Evolutionary conservation across 1,139 yeast genomes (phyloP).

Genomic region (Yarrowia galli): DNA sequence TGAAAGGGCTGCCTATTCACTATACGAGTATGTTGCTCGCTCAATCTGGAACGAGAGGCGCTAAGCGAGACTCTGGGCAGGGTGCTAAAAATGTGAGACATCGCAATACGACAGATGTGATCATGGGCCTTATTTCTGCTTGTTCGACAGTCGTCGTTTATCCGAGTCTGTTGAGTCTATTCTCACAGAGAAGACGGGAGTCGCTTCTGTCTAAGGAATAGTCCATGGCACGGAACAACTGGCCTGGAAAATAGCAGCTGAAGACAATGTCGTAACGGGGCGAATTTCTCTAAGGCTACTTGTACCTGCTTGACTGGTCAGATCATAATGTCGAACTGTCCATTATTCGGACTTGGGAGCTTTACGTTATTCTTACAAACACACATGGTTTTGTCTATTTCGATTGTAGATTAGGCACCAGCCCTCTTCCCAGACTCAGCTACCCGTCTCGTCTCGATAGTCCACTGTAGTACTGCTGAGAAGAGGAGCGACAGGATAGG

Average conservation of each 20-base stretch:
- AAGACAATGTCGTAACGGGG: no score
- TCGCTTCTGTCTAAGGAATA: no score
- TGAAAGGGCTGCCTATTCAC: no score
- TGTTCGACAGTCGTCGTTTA: not conserved
- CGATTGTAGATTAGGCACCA: not conserved
- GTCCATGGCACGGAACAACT: no score
- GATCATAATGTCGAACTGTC: not conserved
- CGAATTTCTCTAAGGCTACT: not conserved
- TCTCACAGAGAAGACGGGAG: no score
- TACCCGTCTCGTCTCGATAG: not conserved
- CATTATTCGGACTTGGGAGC: not conserved
- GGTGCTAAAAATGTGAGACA: not conserved
- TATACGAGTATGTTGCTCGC: no score
- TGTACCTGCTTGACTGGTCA: not conserved
- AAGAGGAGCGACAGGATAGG: no score
- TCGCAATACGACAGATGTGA: slow-evolving; percentile 1
- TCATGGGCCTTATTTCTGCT: not conserved
- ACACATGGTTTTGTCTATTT: not conserved
- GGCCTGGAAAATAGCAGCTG: no score
- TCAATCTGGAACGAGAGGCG: not conserved
- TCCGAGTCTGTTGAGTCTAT: not conserved
- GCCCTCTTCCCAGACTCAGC: not conserved
- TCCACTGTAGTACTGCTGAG: not conserved
- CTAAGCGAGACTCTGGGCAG: not conserved
- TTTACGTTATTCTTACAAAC: slow-evolving; percentile 1